Base-by-base conservation (phyloP, 2,329 filamentous ascomycete genomes). In the Xylaria sp. region DNA sequence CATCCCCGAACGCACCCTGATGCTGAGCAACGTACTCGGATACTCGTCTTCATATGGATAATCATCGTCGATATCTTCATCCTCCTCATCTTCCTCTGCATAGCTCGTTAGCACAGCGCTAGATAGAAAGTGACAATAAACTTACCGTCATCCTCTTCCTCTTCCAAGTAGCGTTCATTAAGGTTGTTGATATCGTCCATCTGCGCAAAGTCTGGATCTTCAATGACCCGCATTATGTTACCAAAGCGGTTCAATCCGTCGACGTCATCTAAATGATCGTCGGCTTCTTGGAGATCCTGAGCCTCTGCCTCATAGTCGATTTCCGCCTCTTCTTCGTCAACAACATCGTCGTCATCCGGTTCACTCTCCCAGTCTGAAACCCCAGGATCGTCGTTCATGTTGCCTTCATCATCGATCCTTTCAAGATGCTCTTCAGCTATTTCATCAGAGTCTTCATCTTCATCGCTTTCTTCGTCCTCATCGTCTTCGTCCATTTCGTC, bases 41-140 rank as follows among this genome's bases (percentile, higher is more conserved):
- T 82, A 84, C 37, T 80, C 80, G 23, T 83, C 82, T 61, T 85
- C 83, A 62, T 84, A 86, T 60, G 83, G 77, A 67, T 85, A 85
- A 57, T 86, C 82, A 54, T 91, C 88, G 50, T 87, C 86, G 66
- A 89, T 82, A 35, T 85, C 84, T 19, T 87, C 88, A 16, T 89
- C 87, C 52, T 91, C 90, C 3, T 84, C 82, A 4, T 83, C 81
- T 47, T 79, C 78, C 55, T 79, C 73, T 75, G 51, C 18, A 48
- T 35, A n/a, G 54, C 68, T 37, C 54, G 71, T 72, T 63, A 70
- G 65, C 53, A 54, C 46, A 35, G 18, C n/a, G 2, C n/a, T 39
- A 37, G 30, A 30, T 30, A 59, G 42, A 13, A 50, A 46, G 60
- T 80, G 19, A 11, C 16, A 19, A 18, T 34, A 13, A 30, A 60